Conservation (phyloP, 2,329 filamentous ascomycete genomes). For the Sporothrix curviconia region DNA sequence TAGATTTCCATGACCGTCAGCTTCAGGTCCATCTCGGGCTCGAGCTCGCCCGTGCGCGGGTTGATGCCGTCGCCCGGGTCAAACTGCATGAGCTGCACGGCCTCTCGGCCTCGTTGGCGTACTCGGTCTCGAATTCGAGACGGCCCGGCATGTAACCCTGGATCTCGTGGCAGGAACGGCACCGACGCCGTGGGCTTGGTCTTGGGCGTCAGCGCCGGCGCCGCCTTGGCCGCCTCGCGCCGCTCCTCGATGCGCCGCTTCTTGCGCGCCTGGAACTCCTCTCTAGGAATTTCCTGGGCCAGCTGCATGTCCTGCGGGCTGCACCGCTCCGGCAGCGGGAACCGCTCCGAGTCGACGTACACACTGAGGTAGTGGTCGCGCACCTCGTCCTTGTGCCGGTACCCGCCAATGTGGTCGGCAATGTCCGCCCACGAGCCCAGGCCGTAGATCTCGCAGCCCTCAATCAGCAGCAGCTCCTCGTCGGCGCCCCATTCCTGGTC, state of each 20-base stretch:
- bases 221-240: conserved; percentile 78
- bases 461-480: conserved; percentile 86
- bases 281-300: conserved; percentile 73
- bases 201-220: conserved; percentile 77
- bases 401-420: conserved; percentile 95
- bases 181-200: conserved; percentile 95
- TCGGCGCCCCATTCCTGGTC: conserved; percentile 93
- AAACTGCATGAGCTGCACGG: conserved; percentile 96
- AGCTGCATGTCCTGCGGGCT: conserved; percentile 74
- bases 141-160: conserved; percentile 98
- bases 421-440: conserved; percentile 97
- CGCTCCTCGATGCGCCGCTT: conserved; percentile 89
- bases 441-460: conserved; percentile 93
- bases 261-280: conserved; percentile 88
- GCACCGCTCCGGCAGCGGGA: conserved; percentile 81
- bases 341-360: conserved; percentile 75
- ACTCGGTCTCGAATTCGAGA: conserved; percentile 94
- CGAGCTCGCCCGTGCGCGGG: conserved; percentile 72
- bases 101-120: conserved; percentile 98
- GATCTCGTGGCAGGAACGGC: conserved; percentile 92
- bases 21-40: conserved; percentile 96
- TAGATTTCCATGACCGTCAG: conserved; percentile 98
- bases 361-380: conserved; percentile 87
- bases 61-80: conserved; percentile 93
- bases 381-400: conserved; percentile 89